Base-by-base conservation (phyloP, 2,329 filamentous ascomycete species). In the Pyrenophora tritici-repentis region DNA sequence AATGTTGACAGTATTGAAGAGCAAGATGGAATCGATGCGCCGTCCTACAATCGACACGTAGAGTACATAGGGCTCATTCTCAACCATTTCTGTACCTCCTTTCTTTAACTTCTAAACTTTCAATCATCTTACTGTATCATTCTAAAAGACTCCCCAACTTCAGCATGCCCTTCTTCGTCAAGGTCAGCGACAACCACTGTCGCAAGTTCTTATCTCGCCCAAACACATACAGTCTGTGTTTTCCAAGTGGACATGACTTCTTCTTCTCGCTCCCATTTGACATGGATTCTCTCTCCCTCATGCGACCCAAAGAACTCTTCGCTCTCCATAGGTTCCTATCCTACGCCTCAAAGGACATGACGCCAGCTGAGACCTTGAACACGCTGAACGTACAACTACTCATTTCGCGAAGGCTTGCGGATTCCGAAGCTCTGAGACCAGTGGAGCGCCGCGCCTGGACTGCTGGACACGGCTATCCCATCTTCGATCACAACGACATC, bases 201-300 rank as follows among this genome's bases (percentile, higher is more conserved):
- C 18, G 3, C 2, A 14, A 33, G 7, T 47, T 52, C 13, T 14
- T 52, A 9, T 29, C 18, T 6, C 49, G 37, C 5, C 38, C 38
- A 4, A 9, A 42, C 29, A 47, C 26, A 9, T 42, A 34, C 49
- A 4, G 12, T 2, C 3, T 40, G 9, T 29, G n/a, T 22, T 14
- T 47, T n/a, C 43, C 43, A 9, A 42, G 12, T 3, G 49, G 38
- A 3, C 4, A 20, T 9, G 33, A 38, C 1, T 26, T 51, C 26
- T 47, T 29, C 34, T 51, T 51, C 43, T 40, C 49, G 1, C n/a
- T 51, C 7, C 49, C 49, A 1, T 14, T 51, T 34, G 10, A 38
- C 2, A 18, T 32, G 3, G 3, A 17, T 4, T 13, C 10, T 4
- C 34, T 13, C 0, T 16, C 3, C 7, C 7, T 14, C 13, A 39